phyloP scores from a whole-genome alignment of 805 yeast genomes.

The Wickerhamiella occidentalis region DNA sequence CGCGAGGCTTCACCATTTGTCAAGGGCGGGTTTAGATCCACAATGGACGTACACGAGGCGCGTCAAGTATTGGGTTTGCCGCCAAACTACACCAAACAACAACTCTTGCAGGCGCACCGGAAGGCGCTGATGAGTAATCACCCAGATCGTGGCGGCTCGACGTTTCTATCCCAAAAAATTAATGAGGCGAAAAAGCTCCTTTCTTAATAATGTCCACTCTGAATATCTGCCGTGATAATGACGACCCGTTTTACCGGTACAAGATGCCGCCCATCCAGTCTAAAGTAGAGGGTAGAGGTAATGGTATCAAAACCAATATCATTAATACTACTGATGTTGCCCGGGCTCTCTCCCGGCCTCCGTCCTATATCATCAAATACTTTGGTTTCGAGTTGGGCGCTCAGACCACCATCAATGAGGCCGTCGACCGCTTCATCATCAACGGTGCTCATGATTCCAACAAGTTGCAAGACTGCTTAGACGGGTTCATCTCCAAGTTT shows the following conservation, averaged over 20 bases:
- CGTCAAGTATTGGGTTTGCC: slow-evolving; percentile 37
- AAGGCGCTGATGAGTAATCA: slow-evolving; percentile 77
- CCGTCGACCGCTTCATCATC: slow-evolving; percentile 74
- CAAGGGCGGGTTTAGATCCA: slow-evolving; percentile 27
- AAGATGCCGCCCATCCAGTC: slow-evolving; percentile 98
- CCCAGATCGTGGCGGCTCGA: slow-evolving; percentile 91
- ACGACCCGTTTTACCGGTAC: slow-evolving; percentile 97
- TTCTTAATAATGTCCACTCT: slow-evolving; percentile 37
- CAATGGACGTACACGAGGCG: slow-evolving; percentile 44
- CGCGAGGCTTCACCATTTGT: slow-evolving; percentile 19
- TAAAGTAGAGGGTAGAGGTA: slow-evolving; percentile 97
- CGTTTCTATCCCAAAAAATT: slow-evolving; percentile 76
- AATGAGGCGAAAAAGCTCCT: slow-evolving; percentile 39
- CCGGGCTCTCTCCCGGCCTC: slow-evolving; percentile 86
- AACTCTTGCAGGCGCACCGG: slow-evolving; percentile 71
- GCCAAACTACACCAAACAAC: slow-evolving; percentile 31
- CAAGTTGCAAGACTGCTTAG: slow-evolving; percentile 85
- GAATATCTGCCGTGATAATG: slow-evolving; percentile 92
- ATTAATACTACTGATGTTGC: slow-evolving; percentile 87
- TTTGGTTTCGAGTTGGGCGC: slow-evolving; percentile 98
- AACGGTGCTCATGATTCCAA: slow-evolving; percentile 89
- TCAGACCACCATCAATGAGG: slow-evolving; percentile 72
- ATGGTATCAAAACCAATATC: slow-evolving; percentile 95
- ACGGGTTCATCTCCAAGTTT: slow-evolving; percentile 85
- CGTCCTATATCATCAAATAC: slow-evolving; percentile 81